Conservation (phyloP, 208 protist species). For the Crithidia bombi region DNA sequence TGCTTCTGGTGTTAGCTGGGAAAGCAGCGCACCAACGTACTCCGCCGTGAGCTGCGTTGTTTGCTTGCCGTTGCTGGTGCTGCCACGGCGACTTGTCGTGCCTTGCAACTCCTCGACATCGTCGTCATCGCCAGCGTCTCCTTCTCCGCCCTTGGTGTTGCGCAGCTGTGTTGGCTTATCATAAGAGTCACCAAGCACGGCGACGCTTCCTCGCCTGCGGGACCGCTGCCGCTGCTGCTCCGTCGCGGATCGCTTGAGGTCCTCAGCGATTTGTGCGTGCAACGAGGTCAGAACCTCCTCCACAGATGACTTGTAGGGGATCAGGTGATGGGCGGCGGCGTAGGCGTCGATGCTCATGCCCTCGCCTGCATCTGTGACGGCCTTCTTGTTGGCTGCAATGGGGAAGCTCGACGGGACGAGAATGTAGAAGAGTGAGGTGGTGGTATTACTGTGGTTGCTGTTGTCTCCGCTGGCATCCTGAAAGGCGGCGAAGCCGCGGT, state of each 20-base stretch:
- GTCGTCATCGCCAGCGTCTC: background rate
- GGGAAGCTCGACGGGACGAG: conserved; percentile 16
- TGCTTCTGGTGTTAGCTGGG: conserved; percentile 52
- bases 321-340: conserved; percentile 23
- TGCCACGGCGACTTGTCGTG: background rate
- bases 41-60: conserved; percentile 35
- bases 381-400: background rate
- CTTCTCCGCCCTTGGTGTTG: background rate
- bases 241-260: background rate
- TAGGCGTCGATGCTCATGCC: conserved; percentile 30
- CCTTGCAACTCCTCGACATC: conserved; percentile 4
- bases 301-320: conserved; percentile 35
- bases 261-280: conserved; percentile 24
- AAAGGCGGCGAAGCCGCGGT: conserved; percentile 6
- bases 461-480: background rate
- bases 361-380: conserved; percentile 4
- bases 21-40: conserved; percentile 44
- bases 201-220: background rate
- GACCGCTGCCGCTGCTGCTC: background rate
- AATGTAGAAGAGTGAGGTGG: conserved; percentile 24
- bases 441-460: background rate
- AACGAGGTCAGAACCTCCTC: conserved; percentile 38
- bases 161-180: background rate
- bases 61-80: background rate
- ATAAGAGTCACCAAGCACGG: background rate